Conservation (phyloP, 73 alveolate genomes). For the Diophrys appendiculata region DNA sequence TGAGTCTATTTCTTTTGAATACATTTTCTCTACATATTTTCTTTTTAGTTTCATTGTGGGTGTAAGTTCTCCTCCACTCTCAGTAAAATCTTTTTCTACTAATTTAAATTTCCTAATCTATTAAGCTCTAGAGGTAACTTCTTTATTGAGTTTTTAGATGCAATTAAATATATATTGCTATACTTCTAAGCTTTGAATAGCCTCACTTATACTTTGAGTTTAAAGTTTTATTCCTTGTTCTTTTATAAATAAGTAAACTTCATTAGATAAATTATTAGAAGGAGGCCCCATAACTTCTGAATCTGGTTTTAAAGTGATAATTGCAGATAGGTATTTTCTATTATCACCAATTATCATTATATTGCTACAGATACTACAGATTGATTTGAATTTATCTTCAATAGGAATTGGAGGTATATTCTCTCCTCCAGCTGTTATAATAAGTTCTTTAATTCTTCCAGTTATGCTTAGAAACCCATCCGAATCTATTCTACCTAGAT, state of each 20-base stretch:
- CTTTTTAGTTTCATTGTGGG: slow-evolving; percentile 60
- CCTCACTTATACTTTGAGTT: not conserved
- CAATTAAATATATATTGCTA: not conserved
- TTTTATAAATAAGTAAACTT: not conserved
- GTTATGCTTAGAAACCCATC: slow-evolving; percentile 61
- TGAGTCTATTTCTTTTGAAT: not conserved
- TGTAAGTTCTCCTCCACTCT: slow-evolving; percentile 59
- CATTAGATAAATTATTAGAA: not conserved
- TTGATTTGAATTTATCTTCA: slow-evolving; percentile 55
- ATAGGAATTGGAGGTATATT: slow-evolving; percentile 73
- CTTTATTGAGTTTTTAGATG: slow-evolving; percentile 26
- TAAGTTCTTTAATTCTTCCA: slow-evolving; percentile 73
- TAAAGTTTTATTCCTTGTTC: not conserved
- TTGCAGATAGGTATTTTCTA: slow-evolving; percentile 51
- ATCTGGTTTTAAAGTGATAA: slow-evolving; percentile 55
- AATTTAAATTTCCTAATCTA: slow-evolving; percentile 35
- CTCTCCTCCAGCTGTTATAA: slow-evolving; percentile 86
- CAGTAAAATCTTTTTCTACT: slow-evolving; percentile 42
- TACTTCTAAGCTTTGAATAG: not conserved
- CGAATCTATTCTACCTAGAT: slow-evolving; percentile 56
- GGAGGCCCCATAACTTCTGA: slow-evolving; percentile 8
- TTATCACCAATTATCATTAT: slow-evolving; percentile 71
- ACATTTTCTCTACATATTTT: slow-evolving; percentile 31
- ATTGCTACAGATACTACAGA: slow-evolving; percentile 45
- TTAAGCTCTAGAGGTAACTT: slow-evolving; percentile 48